Evolutionary conservation across 257 asterid species (phyloP), one percentile per base, ranked within the genome.

Genomic region (Sherardia arvensis): DNA sequence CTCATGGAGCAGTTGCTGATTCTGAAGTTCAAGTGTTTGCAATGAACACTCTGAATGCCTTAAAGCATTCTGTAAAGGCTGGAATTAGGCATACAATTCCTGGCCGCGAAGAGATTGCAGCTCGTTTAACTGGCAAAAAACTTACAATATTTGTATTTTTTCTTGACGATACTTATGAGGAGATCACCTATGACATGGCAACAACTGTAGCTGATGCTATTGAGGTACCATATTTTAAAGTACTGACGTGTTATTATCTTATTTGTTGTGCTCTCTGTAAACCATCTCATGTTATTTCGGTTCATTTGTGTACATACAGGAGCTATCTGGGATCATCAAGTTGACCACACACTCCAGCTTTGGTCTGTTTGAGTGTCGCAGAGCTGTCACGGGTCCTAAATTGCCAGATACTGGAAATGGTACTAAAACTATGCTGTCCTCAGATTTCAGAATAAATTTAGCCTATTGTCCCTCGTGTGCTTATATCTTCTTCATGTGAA

Each of bases 111-210:
- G 99, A 94, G 84, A 86, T 87, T 78, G 97, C 86, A 70, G 96
- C 99, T 75, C 84, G 82, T 59, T 80, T 94, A 78, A 90, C 95
- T 51, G 91, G 95, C 28, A 90, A 80, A 87, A 90, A 85, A 79
- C 97, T 94, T 63, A 94, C 96, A 34, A 94, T 97, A 29, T 86
- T 90, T 66, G 97, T 90, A 33, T 90, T 90, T 79, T 93, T 94
- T 86, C 79, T 94, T 87, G 97, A 94, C 33, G 99, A 94, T 79
- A 94, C 99, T 45, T 94, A 90, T 73, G 99, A 90, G 76, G 99
- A 94, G 78, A 94, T 94, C 68, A 82, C 97, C 12, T 94, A 87
- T 56, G 97, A 87, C 83, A 94, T 94, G 95, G 66, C 97, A 71
- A 90, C 99, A 45, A 94, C 96, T 58, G 96, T 86, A 64, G 86